Evolutionary conservation across 2,329 filamentous ascomycete genomes (phyloP).

Genomic region (Penicillium sp.): DNA sequence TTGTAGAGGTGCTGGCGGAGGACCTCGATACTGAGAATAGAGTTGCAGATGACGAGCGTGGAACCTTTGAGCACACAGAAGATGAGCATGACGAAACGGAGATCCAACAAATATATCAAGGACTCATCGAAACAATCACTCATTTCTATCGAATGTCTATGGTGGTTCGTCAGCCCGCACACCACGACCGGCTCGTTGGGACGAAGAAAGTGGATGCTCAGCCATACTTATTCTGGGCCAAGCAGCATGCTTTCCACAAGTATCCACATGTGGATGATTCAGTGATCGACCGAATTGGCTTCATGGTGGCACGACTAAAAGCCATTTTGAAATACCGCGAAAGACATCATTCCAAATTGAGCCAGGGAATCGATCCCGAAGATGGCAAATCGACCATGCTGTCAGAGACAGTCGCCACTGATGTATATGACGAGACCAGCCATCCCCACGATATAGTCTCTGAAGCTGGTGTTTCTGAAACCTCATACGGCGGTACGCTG

Average conservation of each 20-base stretch:
- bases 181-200: conserved; percentile 32
- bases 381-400: conserved; percentile 3
- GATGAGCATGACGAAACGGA: conserved; percentile 10
- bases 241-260: conserved; percentile 30
- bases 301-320: conserved; percentile 34
- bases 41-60: too few species aligned
- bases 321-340: conserved; percentile 42
- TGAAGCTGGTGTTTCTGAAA: background rate
- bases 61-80: too few species aligned
- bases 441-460: conserved; percentile 1
- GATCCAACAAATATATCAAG: conserved; percentile 12
- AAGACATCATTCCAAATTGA: conserved; percentile 37
- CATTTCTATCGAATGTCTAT: conserved; percentile 40
- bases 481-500: conserved; percentile 2
- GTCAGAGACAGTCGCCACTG: conserved; percentile 8
- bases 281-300: background rate
- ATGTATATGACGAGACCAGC: background rate
- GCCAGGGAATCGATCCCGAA: conserved; percentile 18
- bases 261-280: conserved; percentile 21
- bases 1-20: conserved; percentile 2
- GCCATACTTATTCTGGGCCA: conserved; percentile 10
- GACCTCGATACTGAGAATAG: too few species aligned
- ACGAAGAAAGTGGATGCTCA: background rate
- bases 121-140: conserved; percentile 19
- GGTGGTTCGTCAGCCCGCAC: conserved; percentile 39